Evolutionary conservation across 2,329 filamentous ascomycete species (phyloP).

Genomic region (Triangularia verruculosa): DNA sequence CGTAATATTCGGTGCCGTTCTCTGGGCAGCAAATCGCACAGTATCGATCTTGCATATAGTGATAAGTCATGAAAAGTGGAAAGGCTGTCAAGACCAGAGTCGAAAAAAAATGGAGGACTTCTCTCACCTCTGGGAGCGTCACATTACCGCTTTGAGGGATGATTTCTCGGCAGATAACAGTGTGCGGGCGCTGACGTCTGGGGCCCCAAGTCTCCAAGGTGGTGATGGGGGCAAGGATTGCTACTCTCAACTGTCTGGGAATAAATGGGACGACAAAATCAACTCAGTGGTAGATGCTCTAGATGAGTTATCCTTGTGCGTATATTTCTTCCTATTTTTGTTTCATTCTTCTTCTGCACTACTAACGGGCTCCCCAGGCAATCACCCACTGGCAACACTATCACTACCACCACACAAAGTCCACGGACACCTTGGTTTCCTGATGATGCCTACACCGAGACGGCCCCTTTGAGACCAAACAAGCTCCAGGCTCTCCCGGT

Average conservation of each 20-base stretch:
- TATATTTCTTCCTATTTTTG: neutral
- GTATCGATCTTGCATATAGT: neutral
- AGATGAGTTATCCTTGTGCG: constrained; percentile 20
- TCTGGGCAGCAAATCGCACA: neutral
- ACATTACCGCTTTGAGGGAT: constrained; percentile 17
- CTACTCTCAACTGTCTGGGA: neutral
- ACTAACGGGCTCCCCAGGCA: constrained; percentile 13
- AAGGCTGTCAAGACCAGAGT: neutral
- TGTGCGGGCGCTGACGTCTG: constrained; percentile 15
- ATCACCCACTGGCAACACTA: constrained; percentile 14
- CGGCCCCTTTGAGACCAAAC: constrained; percentile 10
- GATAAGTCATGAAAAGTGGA: neutral
- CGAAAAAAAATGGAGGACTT: constrained; percentile 12
- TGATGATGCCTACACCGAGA: constrained; percentile 21
- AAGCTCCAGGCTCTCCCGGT: neutral
- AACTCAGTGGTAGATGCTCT: constrained; percentile 23
- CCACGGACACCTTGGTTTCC: constrained; percentile 24
- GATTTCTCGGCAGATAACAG: constrained; percentile 19
- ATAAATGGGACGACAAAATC: constrained; percentile 20
- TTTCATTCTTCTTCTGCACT: neutral
- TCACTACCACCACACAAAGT: constrained; percentile 16
- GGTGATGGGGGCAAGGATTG: neutral
- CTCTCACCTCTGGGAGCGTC: constrained; percentile 23
- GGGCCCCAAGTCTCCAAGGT: constrained; percentile 5
- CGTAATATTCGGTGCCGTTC: neutral